phyloP scores from a whole-genome alignment of 2,329 filamentous ascomycete species.

The Cryphonectria nitschkei region DNA sequence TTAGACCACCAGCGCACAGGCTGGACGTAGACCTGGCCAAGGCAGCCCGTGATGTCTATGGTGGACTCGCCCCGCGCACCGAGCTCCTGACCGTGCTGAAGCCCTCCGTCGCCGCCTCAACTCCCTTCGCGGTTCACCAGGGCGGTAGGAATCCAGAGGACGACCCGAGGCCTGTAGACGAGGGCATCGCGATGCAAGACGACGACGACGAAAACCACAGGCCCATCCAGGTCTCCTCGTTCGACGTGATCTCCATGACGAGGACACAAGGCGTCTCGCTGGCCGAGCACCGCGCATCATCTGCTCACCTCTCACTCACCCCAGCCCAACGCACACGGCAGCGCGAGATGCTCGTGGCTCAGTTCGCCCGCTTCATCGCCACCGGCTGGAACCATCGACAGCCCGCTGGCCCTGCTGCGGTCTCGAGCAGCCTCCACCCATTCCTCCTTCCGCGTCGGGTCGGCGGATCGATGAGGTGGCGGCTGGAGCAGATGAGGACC shows the following conservation, averaged over 20 bases:
- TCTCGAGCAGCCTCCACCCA: neutral
- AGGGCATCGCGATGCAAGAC: conserved; percentile 27
- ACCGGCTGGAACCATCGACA: conserved; percentile 40
- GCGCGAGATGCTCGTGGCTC: conserved; percentile 42
- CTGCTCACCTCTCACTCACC: neutral
- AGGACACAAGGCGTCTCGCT: conserved; percentile 48
- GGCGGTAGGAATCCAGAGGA: too few relatives aligned
- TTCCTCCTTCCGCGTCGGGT: conserved; percentile 38
- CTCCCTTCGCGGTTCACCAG: neutral
- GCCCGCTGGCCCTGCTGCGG: conserved; percentile 13
- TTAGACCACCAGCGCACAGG: conserved; percentile 48
- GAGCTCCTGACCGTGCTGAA: conserved; percentile 42
- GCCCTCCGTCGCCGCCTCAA: neutral
- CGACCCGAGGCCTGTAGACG: conserved; percentile 23
- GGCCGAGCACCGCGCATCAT: conserved; percentile 35
- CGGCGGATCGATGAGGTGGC: conserved; percentile 45
- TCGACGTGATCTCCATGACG: conserved; percentile 48
- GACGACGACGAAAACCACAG: conserved; percentile 17
- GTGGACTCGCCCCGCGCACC: conserved; percentile 47
- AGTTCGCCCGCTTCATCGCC: conserved; percentile 48
- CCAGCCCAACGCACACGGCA: neutral
- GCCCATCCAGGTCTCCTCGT: conserved; percentile 7
- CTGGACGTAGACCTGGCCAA: conserved; percentile 44
- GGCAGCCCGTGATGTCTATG: conserved; percentile 46
- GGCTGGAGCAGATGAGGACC: conserved; percentile 42